phyloP scores from a whole-genome alignment of 805 yeast genomes.

The Jamesozyma rosinii region DNA sequence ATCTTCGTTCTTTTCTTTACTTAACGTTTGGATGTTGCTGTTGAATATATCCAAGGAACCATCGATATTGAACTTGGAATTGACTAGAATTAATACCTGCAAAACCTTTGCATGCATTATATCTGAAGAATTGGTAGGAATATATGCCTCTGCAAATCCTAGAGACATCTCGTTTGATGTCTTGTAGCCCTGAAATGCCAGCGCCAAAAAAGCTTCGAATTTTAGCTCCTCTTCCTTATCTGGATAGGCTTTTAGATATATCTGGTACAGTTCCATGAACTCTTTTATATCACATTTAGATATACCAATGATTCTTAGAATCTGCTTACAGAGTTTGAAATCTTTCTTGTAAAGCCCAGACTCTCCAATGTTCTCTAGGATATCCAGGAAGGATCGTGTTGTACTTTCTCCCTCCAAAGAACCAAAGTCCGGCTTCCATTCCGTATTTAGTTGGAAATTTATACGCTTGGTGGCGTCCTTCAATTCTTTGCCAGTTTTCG shows the following conservation, averaged over 20 bases:
- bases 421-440: conserved; percentile 1
- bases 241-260: conserved; percentile 33
- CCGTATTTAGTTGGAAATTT: conserved; percentile 1
- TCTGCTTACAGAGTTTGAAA: conserved; percentile 14
- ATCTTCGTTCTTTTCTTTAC: conserved; percentile 26
- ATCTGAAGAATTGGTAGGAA: conserved; percentile 21
- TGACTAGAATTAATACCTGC: conserved; percentile 36
- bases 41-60: conserved; percentile 39
- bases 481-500: conserved; percentile 3
- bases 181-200: conserved; percentile 35
- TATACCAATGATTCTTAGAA: conserved; percentile 17
- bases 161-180: conserved; percentile 25
- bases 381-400: conserved; percentile 7
- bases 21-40: conserved; percentile 34
- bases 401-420: conserved; percentile 1
- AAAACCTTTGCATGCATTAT: conserved; percentile 29
- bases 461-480: conserved; percentile 3
- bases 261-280: conserved; percentile 34
- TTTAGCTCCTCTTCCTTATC: conserved; percentile 36
- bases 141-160: conserved; percentile 33
- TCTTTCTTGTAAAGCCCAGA: conserved; percentile 30
- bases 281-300: conserved; percentile 16
- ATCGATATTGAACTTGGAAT: conserved; percentile 34
- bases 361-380: conserved; percentile 24
- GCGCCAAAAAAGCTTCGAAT: conserved; percentile 34